phyloP scores from a whole-genome alignment of 371 early-diverging fungal genomes.

The Mortierella sp. region DNA sequence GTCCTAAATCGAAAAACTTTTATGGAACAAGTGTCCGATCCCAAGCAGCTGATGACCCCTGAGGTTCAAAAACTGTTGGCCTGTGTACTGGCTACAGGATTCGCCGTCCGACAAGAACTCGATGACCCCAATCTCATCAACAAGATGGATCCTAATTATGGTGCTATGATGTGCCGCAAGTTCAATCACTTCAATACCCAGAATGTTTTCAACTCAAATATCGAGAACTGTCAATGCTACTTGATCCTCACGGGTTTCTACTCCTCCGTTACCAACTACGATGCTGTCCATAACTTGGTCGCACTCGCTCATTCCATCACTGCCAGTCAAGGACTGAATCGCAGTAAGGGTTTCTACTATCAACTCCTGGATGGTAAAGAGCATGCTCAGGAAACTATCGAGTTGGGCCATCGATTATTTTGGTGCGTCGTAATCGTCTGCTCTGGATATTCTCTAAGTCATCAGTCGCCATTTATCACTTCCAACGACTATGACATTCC shows the following conservation, averaged over 20 bases:
- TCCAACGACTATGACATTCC: constrained; percentile 52
- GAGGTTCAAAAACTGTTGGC: constrained; percentile 43
- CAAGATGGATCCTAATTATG: constrained; percentile 47
- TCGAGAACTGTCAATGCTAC: constrained; percentile 48
- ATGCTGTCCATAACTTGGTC: constrained; percentile 51
- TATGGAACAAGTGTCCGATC: constrained; percentile 30
- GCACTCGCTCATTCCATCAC: constrained; percentile 44
- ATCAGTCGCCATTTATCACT: constrained; percentile 52
- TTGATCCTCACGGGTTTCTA: constrained; percentile 51
- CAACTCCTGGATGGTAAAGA: constrained; percentile 22
- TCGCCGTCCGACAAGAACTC: constrained; percentile 46
- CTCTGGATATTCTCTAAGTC: constrained; percentile 46
- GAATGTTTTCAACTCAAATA: constrained; percentile 41
- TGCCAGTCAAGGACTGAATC: constrained; percentile 32
- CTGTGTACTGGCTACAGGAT: constrained; percentile 52
- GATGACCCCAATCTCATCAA: constrained; percentile 24
- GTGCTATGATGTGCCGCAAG: constrained; percentile 36
- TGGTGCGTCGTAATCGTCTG: constrained; percentile 54
- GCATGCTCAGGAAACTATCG: constrained; percentile 28
- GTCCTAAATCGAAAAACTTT: constrained; percentile 40
- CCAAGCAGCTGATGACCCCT: constrained; percentile 10
- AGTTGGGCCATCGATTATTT: constrained; percentile 46
- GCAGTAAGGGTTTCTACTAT: constrained; percentile 44
- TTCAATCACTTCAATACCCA: constrained; percentile 46
- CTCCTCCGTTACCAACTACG: constrained; percentile 44